Conservation (phyloP, 164 flowering plant species). For the Houttuynia cordata region DNA sequence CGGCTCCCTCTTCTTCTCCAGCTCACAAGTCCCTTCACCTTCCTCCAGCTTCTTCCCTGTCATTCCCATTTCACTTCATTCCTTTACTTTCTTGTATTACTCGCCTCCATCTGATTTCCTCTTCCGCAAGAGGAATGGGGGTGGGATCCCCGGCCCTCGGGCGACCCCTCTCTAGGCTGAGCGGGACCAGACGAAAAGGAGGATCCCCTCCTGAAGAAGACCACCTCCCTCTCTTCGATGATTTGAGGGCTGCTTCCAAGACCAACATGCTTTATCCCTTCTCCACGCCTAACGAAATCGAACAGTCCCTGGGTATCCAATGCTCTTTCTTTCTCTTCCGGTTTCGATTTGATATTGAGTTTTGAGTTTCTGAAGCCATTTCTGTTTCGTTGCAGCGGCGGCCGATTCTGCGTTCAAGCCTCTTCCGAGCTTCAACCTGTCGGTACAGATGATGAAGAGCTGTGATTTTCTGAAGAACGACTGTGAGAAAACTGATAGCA, state of each 20-base stretch:
- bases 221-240: slow-evolving; percentile 1
- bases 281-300: background rate
- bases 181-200: background rate
- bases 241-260: background rate
- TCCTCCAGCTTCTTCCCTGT: too few relatives aligned
- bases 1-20: too few relatives aligned
- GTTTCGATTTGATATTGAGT: background rate
- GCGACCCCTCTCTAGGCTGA: background rate
- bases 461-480: slow-evolving; percentile 1
- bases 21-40: too few relatives aligned
- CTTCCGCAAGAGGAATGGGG: background rate
- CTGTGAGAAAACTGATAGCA: background rate
- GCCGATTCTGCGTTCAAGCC: background rate
- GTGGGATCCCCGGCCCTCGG: background rate
- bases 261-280: slow-evolving; percentile 3
- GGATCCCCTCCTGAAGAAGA: background rate
- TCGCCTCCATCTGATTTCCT: background rate
- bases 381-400: background rate
- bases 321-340: background rate
- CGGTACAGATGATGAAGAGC: background rate
- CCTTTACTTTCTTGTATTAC: background rate
- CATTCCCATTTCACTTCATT: too few relatives aligned
- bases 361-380: background rate
- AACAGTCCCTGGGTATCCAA: background rate
- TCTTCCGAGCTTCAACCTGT: background rate